These are phyloP conservation scores for Talaromyces nanjingensis DNA, from an alignment of 495 filamentous ascomycete genomes.

Conservation along the genomic window DNA sequence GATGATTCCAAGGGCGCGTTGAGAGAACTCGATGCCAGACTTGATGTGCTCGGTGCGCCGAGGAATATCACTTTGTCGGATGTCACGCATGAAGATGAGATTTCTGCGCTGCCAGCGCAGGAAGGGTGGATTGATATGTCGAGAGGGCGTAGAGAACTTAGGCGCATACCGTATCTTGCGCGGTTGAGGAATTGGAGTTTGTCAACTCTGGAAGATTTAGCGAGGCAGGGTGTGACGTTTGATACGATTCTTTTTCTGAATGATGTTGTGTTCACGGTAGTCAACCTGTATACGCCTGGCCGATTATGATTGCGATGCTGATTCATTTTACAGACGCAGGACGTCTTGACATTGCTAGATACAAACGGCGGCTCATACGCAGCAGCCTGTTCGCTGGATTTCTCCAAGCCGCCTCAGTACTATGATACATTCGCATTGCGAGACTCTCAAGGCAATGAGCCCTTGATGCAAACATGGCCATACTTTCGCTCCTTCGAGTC, in stretches of 20 bases:
- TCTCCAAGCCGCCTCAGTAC: conserved; percentile 56
- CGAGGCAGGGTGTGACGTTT: conserved; percentile 43
- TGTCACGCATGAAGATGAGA: conserved; percentile 5
- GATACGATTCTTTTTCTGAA: conserved; percentile 69
- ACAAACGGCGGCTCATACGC: conserved; percentile 70
- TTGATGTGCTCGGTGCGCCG: neutral
- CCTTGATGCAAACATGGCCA: conserved; percentile 63
- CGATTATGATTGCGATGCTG: conserved; percentile 24
- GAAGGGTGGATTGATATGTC: conserved; percentile 15
- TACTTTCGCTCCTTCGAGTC: conserved; percentile 63
- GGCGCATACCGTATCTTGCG: conserved; percentile 66
- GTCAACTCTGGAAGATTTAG: conserved; percentile 39
- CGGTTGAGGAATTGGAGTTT: conserved; percentile 52
- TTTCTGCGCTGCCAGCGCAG: conserved; percentile 18
- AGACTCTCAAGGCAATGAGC: conserved; percentile 56
- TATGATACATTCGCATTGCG: conserved; percentile 86
- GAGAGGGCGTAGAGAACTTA: conserved; percentile 42
- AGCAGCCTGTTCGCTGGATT: conserved; percentile 78
- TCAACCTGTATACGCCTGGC: conserved; percentile 10
- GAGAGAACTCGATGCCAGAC: conserved; percentile 42
- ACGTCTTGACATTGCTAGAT: conserved; percentile 61
- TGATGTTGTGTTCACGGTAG: conserved; percentile 66
- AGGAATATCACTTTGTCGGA: conserved; percentile 1
- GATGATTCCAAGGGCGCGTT: conserved; percentile 63
- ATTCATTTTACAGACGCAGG: conserved; percentile 25